Base-by-base conservation (phyloP, 2,329 filamentous ascomycete species). In the Macrophomina pseudophaseolina region DNA sequence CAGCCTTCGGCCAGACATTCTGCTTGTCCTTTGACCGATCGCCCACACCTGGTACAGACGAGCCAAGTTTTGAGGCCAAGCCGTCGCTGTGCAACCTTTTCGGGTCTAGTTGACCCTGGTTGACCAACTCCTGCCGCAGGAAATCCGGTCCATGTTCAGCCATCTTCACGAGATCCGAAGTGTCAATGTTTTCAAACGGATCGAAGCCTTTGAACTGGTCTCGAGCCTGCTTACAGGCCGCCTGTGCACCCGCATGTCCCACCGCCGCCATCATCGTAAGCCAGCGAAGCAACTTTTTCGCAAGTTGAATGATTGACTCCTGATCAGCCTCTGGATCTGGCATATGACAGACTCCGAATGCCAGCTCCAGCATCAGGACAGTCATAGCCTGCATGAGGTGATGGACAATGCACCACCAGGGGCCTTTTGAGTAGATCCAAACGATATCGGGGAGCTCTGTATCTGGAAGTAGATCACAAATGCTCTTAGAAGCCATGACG, bases 361-460 rank as follows among this genome's bases (percentile, higher is more conserved):
- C 74, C 5, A 80, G 63, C 65, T 80, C 79, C 5, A 79, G 72
- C 66, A 80, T 71, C 12, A 81, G 70, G 32, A 81, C 68, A 1
- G 74, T 71, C 4, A 75, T 70, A 5, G 78, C 75, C 70, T 81
- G 79, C 72, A 79, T 77, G 12, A 81, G 70, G 54, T 75, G 73
- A 64, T 80, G 79, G 16, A 80, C 69, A n/a, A 78, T 69, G 16
- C 73, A 75, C 78, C 78, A 80, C 79, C 79, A 81, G 4, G 79
- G 79, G 2, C 74, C 74, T 28, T 74, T 71, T 42, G 74, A 66
- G 64, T 79, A 79, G 18, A 66, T 38, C 65, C 65, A 66, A 2
- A 74, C 64, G 6, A 67, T 62, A 16, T 69, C 66, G 11, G 75
- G 66, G 64, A 75, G 70, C 0, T 72, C 67, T 18, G 71, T 66